Percentiles rank a stretch among this genome's conserved stretches.
These are phyloP conservation scores for Polyporus tsugae DNA, from an alignment of 1,284 basidiomycete species.

Conservation along the genomic window DNA sequence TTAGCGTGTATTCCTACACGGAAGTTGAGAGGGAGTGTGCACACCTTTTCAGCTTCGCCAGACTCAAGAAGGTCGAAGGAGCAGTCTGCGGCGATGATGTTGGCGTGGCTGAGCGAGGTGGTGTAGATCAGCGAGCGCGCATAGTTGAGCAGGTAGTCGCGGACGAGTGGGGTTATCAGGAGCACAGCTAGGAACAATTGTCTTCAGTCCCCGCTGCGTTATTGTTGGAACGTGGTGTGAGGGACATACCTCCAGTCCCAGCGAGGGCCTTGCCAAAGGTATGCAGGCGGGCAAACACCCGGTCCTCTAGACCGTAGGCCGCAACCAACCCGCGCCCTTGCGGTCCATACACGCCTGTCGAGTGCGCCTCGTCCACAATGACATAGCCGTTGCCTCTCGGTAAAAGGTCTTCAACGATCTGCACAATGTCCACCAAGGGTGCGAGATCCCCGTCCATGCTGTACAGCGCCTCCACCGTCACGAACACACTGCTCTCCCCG, in stretches of 20 bases:
- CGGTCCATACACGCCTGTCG: slow-evolving; percentile 84
- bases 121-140: slow-evolving; percentile 92
- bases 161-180: slow-evolving; percentile 74
- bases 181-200: slow-evolving; percentile 69
- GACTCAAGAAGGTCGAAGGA: slow-evolving; percentile 83
- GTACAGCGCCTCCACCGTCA: slow-evolving; percentile 92
- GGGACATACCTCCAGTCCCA: slow-evolving; percentile 39
- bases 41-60: slow-evolving; percentile 63
- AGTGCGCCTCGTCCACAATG: slow-evolving; percentile 92
- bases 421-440: slow-evolving; percentile 74
- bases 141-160: slow-evolving; percentile 92
- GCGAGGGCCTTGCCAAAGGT: slow-evolving; percentile 79
- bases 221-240: no score
- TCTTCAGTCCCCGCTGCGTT: no score
- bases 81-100: slow-evolving; percentile 77
- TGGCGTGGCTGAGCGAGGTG: slow-evolving; percentile 82
- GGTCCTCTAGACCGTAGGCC: slow-evolving; percentile 65
- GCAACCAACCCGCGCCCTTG: slow-evolving; percentile 79
- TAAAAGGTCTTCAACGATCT: slow-evolving; percentile 64
- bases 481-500: slow-evolving; percentile 61
- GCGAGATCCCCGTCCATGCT: slow-evolving; percentile 96
- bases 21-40: slow-evolving; percentile 37
- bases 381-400: slow-evolving; percentile 71
- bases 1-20: slow-evolving; percentile 34
- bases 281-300: slow-evolving; percentile 70